Conservation (phyloP, 140 eudicot species). For the Senecio squalidus region DNA sequence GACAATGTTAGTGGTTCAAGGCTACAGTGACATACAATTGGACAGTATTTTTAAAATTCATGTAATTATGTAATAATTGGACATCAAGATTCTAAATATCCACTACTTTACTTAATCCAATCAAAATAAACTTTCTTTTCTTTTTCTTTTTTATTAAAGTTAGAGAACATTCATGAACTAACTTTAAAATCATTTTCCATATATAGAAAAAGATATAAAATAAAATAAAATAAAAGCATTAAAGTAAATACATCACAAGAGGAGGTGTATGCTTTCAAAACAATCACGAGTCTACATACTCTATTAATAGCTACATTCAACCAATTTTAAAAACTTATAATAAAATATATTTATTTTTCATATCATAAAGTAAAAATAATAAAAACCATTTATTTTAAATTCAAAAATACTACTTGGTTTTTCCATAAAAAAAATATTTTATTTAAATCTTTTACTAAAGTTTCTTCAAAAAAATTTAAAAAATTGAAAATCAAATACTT, state of each 20-base stretch:
- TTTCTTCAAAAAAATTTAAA: no score
- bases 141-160: constrained; percentile 14
- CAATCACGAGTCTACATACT: constrained; percentile 16
- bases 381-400: no score
- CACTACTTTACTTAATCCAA: background rate
- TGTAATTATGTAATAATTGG: no score
- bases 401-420: no score
- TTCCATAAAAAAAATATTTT: no score
- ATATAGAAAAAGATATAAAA: constrained; percentile 5
- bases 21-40: no score
- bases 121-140: background rate
- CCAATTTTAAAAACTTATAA: background rate
- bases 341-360: background rate
- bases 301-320: constrained; percentile 10
- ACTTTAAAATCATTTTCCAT: background rate
- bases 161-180: constrained; percentile 13
- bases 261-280: constrained; percentile 3
- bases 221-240: constrained; percentile 12
- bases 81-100: no score
- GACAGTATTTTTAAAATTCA: no score
- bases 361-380: background rate
- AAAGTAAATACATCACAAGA: constrained; percentile 16
- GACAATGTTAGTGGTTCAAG: no score
- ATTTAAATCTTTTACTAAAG: no score
- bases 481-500: background rate